Evolutionary conservation across 257 asterid genomes (phyloP), one percentile per base, ranked within the genome.

Genomic region (Dorcoceras hygrometricum): DNA sequence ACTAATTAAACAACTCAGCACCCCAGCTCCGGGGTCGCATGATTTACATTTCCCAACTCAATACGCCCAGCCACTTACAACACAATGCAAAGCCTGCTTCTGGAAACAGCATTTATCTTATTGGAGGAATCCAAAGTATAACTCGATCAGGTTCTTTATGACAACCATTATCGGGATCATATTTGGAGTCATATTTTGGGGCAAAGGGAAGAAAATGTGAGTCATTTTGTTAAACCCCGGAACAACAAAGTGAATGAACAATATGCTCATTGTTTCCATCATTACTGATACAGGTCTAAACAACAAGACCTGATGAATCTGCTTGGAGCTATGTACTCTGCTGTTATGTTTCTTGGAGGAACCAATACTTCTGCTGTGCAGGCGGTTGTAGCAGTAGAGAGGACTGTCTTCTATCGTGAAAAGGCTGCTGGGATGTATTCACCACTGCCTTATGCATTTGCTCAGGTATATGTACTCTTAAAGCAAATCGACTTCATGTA

Each of bases 361-460:
- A 83, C 95, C 25, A 87, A 82, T 63, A 85, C 95, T 36, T 79
- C 88, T 7, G 79, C 95, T 8, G 91, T 87, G 25, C 94, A 87
- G 70, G 79, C 97, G 1, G 91, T 89, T 25, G 95, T 87, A 20
- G 86, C 91, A 1, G 87, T 89, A 2, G 97, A 87, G 74, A 76
- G 97, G 75, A 89, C 91, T 0, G 97, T 89, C 57, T 89, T 85
- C 75, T 89, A 89, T 71, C 93, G 97, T 8, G 95, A 89, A 75
- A 89, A 84, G 70, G 95, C 89, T 32, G 95, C 97, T 0, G 94
- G 95, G 67, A 85, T 89, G 94, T 89, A 82, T 65, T 85, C 97
- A 5, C 78, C 94, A 23, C 71, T 87, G 74, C 95, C 95, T 67
- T 87, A 87, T 72, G 97, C 97, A 57, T 87, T 89, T 68, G 84